phyloP scores from a whole-genome alignment of 2,329 filamentous ascomycete species.

The Colletotrichum tabaci region DNA sequence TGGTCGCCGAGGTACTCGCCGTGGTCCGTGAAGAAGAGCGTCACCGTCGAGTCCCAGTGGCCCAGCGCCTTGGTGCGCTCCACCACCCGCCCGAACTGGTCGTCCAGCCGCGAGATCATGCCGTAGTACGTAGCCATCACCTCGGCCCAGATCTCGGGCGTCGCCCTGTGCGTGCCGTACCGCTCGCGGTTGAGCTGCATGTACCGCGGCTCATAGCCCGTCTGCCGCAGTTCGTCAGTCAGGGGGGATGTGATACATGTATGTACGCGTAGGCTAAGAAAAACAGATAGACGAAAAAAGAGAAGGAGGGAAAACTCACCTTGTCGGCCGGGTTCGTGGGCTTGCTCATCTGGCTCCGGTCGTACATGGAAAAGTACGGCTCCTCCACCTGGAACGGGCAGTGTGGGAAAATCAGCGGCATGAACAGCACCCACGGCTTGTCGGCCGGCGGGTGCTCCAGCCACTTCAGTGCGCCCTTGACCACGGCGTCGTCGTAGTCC shows the following conservation, averaged over 20 bases:
- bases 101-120: slow-evolving; percentile 62
- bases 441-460: slow-evolving; percentile 58
- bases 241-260: too few relatives aligned
- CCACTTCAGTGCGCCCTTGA: slow-evolving; percentile 59
- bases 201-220: slow-evolving; percentile 60
- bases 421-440: slow-evolving; percentile 59
- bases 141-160: slow-evolving; percentile 59
- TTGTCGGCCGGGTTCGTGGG: slow-evolving; percentile 29
- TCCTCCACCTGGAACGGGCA: slow-evolving; percentile 64
- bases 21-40: slow-evolving; percentile 62
- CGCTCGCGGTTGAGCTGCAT: slow-evolving; percentile 56
- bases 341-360: slow-evolving; percentile 49
- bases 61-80: slow-evolving; percentile 51
- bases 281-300: too few relatives aligned
- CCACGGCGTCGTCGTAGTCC: slow-evolving; percentile 62
- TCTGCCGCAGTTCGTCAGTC: slow-evolving; percentile 44
- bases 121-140: slow-evolving; percentile 62
- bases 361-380: slow-evolving; percentile 63
- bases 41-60: slow-evolving; percentile 57
- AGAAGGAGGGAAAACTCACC: background rate
- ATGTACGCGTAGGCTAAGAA: too few relatives aligned
- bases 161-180: slow-evolving; percentile 58
- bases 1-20: slow-evolving; percentile 64
- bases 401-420: slow-evolving; percentile 61
- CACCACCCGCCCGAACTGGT: slow-evolving; percentile 61